Percentiles rank a stretch among this genome's conserved stretches.
phyloP scores from a whole-genome alignment of 129 eudicot genomes.

The Lactuca saligna region DNA sequence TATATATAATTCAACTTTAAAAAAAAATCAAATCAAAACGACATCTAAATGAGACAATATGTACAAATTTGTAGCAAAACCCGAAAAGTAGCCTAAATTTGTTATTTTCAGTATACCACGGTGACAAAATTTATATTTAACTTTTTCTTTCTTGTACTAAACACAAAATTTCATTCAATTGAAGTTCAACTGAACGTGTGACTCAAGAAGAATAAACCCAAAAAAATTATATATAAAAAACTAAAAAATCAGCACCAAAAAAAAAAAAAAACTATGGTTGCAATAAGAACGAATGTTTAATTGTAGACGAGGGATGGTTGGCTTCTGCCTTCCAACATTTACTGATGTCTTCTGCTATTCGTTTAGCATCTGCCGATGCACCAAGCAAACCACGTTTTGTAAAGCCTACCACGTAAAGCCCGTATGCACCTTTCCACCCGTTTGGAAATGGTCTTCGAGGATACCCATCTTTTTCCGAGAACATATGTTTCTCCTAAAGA shows the following conservation, averaged over 20 bases:
- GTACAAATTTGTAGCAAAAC: not conserved
- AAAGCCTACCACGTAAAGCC: constrained; percentile 97
- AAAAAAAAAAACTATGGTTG: constrained; percentile 27
- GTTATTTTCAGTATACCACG: not conserved
- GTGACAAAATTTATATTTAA: no score
- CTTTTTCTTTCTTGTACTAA: constrained; percentile 8
- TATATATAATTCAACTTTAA: no score
- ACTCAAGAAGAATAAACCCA: constrained; percentile 17
- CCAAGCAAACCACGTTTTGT: constrained; percentile 97
- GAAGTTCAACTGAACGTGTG: constrained; percentile 18
- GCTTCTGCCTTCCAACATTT: constrained; percentile 52
- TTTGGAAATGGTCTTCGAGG: constrained; percentile 91
- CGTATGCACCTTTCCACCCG: constrained; percentile 90
- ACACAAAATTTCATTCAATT: constrained; percentile 28
- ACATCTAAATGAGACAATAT: no score
- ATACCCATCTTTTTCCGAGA: constrained; percentile 81
- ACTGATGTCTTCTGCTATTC: constrained; percentile 69
- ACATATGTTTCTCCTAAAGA: constrained; percentile 77
- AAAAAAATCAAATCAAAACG: no score
- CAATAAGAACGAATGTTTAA: constrained; percentile 2
- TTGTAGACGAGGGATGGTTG: constrained; percentile 28
- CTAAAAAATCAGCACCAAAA: constrained; percentile 7
- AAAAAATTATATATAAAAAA: constrained; percentile 11
- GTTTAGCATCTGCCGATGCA: constrained; percentile 84
- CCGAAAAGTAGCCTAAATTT: not conserved